Evolutionary conservation across 225 moss, liverwort and hornwort species (phyloP).

Genomic region (Climacium dendroides): DNA sequence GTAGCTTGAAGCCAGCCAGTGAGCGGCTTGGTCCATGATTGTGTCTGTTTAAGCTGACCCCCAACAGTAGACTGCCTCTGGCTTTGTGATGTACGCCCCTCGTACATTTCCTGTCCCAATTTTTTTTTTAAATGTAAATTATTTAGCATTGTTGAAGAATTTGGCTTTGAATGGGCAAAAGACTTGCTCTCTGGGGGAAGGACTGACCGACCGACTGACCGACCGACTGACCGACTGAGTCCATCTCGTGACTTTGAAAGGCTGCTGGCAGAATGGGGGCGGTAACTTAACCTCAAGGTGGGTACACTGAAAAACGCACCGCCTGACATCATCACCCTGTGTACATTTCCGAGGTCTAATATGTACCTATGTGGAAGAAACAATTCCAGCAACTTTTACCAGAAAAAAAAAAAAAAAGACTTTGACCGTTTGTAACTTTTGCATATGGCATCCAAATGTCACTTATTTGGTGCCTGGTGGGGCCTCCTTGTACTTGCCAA

Average conservation of each 20-base stretch:
- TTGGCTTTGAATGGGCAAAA: background rate
- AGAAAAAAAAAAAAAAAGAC: background rate
- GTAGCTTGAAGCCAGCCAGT: background rate
- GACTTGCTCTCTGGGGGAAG: too few species aligned
- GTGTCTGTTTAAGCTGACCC: background rate
- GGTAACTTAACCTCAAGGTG: background rate
- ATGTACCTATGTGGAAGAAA: background rate
- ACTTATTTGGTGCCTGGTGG: background rate
- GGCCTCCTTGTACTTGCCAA: background rate
- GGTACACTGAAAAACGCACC: background rate
- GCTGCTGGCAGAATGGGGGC: background rate
- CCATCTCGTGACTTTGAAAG: background rate
- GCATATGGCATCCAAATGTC: background rate
- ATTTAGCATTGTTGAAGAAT: background rate
- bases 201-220: too few species aligned
- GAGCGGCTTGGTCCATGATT: background rate
- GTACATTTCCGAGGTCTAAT: background rate
- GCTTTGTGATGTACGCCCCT: background rate
- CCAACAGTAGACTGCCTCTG: background rate
- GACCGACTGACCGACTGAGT: too few species aligned
- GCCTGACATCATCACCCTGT: background rate
- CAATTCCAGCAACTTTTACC: background rate
- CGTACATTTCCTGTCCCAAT: background rate
- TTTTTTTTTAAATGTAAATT: too few species aligned
- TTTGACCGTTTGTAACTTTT: background rate